These are phyloP conservation scores for Andrographis paniculata DNA, from an alignment of 305 asterid species.

Conservation along the genomic window DNA sequence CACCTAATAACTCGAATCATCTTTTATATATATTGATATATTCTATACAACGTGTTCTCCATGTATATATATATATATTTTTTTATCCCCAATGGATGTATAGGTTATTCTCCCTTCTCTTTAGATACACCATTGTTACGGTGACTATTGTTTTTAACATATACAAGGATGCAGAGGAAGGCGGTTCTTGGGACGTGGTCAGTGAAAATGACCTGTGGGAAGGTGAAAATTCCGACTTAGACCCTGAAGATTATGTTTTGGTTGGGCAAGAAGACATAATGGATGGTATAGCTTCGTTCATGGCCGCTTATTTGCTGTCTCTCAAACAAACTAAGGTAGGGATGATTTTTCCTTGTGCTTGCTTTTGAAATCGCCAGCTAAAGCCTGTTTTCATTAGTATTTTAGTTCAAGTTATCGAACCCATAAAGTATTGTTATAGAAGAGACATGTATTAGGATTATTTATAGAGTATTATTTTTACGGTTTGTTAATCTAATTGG, in stretches of 20 bases:
- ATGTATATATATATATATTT: too few species aligned
- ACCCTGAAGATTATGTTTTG: slow-evolving; percentile 75
- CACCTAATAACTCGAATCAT: too few species aligned
- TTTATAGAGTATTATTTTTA: too few species aligned
- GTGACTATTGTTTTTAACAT: slow-evolving; percentile 19
- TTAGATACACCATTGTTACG: slow-evolving; percentile 12
- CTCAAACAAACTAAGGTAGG: slow-evolving; percentile 86
- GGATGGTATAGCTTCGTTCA: slow-evolving; percentile 98
- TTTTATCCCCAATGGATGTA: neutral
- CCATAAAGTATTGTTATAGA: too few species aligned
- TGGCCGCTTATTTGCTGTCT: slow-evolving; percentile 88
- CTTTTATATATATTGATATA: too few species aligned
- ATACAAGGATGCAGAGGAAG: slow-evolving; percentile 59
- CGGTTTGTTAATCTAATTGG: too few species aligned
- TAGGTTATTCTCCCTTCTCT: neutral
- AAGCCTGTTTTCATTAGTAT: too few species aligned
- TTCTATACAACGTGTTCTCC: too few species aligned
- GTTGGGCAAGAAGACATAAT: slow-evolving; percentile 95
- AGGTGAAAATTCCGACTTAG: slow-evolving; percentile 48
- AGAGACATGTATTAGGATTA: too few species aligned
- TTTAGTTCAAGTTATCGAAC: too few species aligned
- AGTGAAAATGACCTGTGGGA: slow-evolving; percentile 86
- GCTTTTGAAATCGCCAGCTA: too few species aligned
- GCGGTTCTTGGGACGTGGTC: slow-evolving; percentile 92
- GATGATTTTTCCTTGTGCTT: slow-evolving; percentile 13